These are phyloP conservation scores for Eryngium alpinum DNA, from an alignment of 140 eudicot genomes.

Conservation along the genomic window DNA sequence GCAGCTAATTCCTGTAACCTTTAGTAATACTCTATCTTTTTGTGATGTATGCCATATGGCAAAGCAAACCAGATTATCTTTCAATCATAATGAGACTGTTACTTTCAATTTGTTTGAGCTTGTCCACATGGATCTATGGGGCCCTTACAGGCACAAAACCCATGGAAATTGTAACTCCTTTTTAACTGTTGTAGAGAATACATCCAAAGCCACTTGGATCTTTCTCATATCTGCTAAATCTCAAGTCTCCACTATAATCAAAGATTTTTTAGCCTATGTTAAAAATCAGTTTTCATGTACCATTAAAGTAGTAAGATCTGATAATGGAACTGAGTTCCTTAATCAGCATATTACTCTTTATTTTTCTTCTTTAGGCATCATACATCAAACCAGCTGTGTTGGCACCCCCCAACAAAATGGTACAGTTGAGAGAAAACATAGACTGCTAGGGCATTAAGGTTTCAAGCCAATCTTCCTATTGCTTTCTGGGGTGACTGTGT, in stretches of 20 bases:
- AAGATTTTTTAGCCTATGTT: conserved; percentile 1
- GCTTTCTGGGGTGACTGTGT: conserved; percentile 15
- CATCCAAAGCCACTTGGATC: background rate
- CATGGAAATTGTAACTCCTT: too few relatives aligned
- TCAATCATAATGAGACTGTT: background rate
- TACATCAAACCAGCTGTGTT: too few relatives aligned
- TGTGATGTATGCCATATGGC: background rate
- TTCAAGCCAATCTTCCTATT: background rate
- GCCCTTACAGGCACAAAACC: too few relatives aligned
- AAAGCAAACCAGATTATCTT: conserved; percentile 6
- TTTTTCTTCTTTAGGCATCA: too few relatives aligned
- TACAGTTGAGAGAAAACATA: background rate
- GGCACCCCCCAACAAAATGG: too few relatives aligned
- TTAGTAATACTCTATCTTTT: too few relatives aligned
- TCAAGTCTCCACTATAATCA: background rate
- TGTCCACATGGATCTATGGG: too few relatives aligned
- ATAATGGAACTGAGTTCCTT: too few relatives aligned
- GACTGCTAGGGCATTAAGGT: too few relatives aligned
- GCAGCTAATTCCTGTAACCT: too few relatives aligned
- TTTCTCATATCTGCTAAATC: conserved; percentile 1
- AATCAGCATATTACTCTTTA: background rate
- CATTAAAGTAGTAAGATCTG: background rate
- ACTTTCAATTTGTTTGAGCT: background rate
- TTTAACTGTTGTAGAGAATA: conserved; percentile 15
- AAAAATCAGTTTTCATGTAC: background rate